Evolutionary conservation across 768 basidiomycete genomes (phyloP).

Genomic region (Suillus luteus): DNA sequence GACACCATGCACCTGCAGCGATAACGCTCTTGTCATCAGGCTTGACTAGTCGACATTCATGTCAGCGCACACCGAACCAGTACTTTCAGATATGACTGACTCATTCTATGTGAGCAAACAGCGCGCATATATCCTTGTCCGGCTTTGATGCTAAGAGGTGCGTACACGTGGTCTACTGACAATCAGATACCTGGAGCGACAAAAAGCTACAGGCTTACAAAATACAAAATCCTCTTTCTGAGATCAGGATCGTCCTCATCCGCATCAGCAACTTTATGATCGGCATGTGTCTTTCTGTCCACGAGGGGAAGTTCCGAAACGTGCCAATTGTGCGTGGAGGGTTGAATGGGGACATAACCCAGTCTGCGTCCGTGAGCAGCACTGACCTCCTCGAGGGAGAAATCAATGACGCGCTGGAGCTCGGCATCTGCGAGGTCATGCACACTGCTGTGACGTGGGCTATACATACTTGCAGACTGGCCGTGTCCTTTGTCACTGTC

Average conservation of each 20-base stretch:
- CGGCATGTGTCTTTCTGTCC: constrained; percentile 53
- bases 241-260: constrained; percentile 94
- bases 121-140: neutral
- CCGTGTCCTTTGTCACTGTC: constrained; percentile 51
- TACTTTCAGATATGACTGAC: neutral
- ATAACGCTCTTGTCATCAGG: constrained; percentile 69
- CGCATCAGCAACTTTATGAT: constrained; percentile 33
- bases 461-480: constrained; percentile 55
- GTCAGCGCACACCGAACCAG: neutral
- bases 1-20: constrained; percentile 82
- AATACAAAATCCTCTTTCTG: constrained; percentile 62
- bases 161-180: constrained; percentile 1
- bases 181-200: neutral
- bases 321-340: constrained; percentile 52
- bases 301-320: constrained; percentile 69
- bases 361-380: constrained; percentile 51
- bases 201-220: constrained; percentile 51
- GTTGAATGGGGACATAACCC: constrained; percentile 71
- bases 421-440: constrained; percentile 81
- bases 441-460: constrained; percentile 53
- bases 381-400: constrained; percentile 81
- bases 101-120: neutral
- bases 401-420: constrained; percentile 88
- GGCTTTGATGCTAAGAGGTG: neutral
- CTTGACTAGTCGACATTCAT: constrained; percentile 47